Conservation (phyloP, 2,329 filamentous ascomycete genomes). For the Rhynchosporium agropyri region DNA sequence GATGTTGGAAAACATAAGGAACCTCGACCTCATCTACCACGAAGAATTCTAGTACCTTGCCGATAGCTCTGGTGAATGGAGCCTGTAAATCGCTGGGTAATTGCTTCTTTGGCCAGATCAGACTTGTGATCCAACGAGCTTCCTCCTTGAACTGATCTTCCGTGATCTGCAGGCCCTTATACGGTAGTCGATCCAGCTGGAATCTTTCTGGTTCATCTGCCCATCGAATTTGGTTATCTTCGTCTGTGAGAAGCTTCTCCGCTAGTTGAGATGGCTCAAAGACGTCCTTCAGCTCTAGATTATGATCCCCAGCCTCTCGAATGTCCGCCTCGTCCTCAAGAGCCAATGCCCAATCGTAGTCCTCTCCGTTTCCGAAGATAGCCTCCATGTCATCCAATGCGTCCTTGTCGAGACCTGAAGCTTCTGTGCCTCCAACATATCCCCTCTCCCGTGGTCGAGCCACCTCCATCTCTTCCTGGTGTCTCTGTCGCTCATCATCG, state of each 20-base stretch:
- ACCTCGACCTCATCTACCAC: conserved; percentile 94
- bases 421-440: conserved; percentile 71
- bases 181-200: conserved; percentile 86
- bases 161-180: conserved; percentile 78
- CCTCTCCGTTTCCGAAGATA: conserved; percentile 93
- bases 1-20: conserved; percentile 96
- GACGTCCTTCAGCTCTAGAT: conserved; percentile 92
- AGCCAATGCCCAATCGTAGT: conserved; percentile 93
- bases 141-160: conserved; percentile 90
- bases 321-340: conserved; percentile 86
- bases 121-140: conserved; percentile 85
- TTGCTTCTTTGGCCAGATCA: conserved; percentile 86
- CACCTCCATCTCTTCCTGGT: conserved; percentile 86
- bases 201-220: conserved; percentile 92
- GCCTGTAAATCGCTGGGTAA: conserved; percentile 66
- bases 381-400: conserved; percentile 94
- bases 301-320: conserved; percentile 76
- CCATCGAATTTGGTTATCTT: conserved; percentile 87
- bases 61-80: conserved; percentile 85
- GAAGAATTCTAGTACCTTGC: conserved; percentile 93
- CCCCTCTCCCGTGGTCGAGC: conserved; percentile 76
- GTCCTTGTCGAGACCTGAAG: conserved; percentile 85
- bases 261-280: conserved; percentile 95
- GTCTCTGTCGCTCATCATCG: conserved; percentile 73
- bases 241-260: conserved; percentile 93